Conservation (phyloP, 169 alveolate species). For the Plasmodium vivax region DNA sequence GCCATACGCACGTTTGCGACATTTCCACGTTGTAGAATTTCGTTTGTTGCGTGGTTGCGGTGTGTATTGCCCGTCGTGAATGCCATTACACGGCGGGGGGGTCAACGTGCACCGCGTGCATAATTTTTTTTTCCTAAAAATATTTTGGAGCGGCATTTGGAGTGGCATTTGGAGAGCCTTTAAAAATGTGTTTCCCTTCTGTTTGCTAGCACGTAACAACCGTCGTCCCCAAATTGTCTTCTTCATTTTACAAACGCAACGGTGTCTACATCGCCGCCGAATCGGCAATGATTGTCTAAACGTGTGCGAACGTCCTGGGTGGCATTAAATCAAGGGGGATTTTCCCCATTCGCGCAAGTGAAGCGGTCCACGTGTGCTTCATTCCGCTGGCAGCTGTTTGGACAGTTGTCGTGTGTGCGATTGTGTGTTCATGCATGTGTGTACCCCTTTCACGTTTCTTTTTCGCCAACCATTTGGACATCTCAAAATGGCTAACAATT, state of each 20-base stretch:
- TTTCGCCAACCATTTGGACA: background rate
- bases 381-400: background rate
- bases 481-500: background rate
- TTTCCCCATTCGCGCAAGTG: background rate
- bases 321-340: background rate
- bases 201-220: background rate
- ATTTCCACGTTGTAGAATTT: background rate
- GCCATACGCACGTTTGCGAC: background rate
- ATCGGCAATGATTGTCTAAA: background rate
- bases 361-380: background rate
- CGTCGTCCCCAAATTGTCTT: background rate
- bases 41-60: background rate
- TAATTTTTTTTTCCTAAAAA: constrained; percentile 5
- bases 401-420: background rate
- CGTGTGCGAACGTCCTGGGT: background rate
- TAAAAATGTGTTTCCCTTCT: background rate
- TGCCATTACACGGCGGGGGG: background rate
- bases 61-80: background rate
- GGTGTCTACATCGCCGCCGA: background rate
- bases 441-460: background rate
- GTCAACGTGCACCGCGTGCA: constrained; percentile 27
- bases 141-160: background rate
- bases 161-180: background rate
- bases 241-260: background rate
- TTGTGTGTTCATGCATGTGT: background rate